These are phyloP conservation scores for Sporothrix phasma DNA, from an alignment of 2,329 filamentous ascomycete species.

Conservation along the genomic window DNA sequence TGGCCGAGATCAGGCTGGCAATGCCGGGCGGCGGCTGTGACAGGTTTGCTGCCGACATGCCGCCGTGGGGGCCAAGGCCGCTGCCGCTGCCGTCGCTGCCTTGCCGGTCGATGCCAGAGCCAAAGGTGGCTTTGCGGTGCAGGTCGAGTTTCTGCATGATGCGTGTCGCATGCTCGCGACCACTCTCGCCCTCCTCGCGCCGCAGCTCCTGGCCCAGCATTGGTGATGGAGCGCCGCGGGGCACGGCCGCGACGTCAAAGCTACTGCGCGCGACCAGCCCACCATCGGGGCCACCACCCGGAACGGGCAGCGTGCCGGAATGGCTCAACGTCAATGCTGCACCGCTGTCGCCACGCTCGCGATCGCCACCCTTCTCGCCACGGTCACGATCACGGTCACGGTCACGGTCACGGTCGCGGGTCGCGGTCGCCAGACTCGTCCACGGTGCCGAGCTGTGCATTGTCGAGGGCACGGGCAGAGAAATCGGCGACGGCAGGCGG, in stretches of 20 bases:
- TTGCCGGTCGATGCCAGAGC: background rate
- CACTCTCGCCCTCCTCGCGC: conserved; percentile 60
- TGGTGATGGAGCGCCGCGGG: conserved; percentile 48
- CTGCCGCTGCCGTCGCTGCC: conserved; percentile 20
- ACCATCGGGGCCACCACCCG: conserved; percentile 46
- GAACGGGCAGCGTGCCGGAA: conserved; percentile 53
- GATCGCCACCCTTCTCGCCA: background rate
- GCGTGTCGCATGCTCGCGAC: conserved; percentile 71
- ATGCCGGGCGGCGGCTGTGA: conserved; percentile 52
- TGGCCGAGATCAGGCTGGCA: conserved; percentile 75
- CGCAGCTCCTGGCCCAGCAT: conserved; percentile 40
- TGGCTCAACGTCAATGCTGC: conserved; percentile 40
- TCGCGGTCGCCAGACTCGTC: conserved; percentile 16
- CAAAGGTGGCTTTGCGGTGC: conserved; percentile 64
- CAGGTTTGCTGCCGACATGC: conserved; percentile 29
- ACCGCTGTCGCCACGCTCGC: background rate
- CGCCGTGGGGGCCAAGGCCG: conserved; percentile 22
- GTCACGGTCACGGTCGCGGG: conserved; percentile 15
- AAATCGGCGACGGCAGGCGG: conserved; percentile 84
- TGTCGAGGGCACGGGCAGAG: conserved; percentile 57
- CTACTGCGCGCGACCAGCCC: conserved; percentile 61
- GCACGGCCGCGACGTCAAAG: conserved; percentile 50
- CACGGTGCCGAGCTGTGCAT: conserved; percentile 30
- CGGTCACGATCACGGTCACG: background rate
- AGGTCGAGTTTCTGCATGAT: conserved; percentile 91